These are phyloP conservation scores for Sphaerulina vaccinii DNA, from an alignment of 2,329 filamentous ascomycete genomes.

Conservation along the genomic window DNA sequence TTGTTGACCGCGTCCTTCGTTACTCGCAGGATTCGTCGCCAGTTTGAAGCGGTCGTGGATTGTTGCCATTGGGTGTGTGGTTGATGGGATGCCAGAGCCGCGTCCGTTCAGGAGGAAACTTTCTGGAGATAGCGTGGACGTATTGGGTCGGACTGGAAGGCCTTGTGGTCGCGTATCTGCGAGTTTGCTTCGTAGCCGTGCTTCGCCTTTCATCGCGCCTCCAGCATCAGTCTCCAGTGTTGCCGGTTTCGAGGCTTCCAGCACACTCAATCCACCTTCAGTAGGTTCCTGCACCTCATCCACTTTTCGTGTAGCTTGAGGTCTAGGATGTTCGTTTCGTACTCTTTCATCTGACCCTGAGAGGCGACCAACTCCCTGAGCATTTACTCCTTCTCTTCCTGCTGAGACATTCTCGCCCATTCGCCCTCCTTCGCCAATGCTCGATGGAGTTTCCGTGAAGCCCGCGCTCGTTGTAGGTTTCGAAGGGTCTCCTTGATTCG, in stretches of 20 bases:
- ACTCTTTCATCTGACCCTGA: conserved; percentile 11
- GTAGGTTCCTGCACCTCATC: conserved; percentile 14
- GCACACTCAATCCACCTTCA: conserved; percentile 18
- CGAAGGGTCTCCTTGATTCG: conserved; percentile 18
- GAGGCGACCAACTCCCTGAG: conserved; percentile 23
- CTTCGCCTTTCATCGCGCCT: neutral
- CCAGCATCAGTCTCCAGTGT: neutral
- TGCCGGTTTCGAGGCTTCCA: conserved; percentile 3
- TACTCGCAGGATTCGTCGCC: conserved; percentile 18
- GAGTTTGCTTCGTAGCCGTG: conserved; percentile 2
- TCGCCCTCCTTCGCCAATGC: conserved; percentile 14
- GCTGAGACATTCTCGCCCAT: conserved; percentile 30
- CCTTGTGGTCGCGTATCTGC: conserved; percentile 8
- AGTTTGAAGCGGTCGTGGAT: conserved; percentile 29
- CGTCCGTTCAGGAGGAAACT: conserved; percentile 25
- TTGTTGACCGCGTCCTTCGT: neutral
- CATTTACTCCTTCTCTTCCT: conserved; percentile 27
- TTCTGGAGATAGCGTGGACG: neutral
- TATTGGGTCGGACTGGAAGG: conserved; percentile 7
- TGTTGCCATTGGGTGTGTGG: conserved; percentile 25
- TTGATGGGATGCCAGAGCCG: conserved; percentile 27
- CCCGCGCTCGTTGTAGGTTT: conserved; percentile 18
- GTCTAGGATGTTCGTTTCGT: conserved; percentile 16
- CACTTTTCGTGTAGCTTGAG: conserved; percentile 6
- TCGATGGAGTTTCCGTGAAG: conserved; percentile 19